Base-by-base conservation (phyloP, 192 early-diverging fungal genomes). In the Phlyctochytrium arcticum region DNA sequence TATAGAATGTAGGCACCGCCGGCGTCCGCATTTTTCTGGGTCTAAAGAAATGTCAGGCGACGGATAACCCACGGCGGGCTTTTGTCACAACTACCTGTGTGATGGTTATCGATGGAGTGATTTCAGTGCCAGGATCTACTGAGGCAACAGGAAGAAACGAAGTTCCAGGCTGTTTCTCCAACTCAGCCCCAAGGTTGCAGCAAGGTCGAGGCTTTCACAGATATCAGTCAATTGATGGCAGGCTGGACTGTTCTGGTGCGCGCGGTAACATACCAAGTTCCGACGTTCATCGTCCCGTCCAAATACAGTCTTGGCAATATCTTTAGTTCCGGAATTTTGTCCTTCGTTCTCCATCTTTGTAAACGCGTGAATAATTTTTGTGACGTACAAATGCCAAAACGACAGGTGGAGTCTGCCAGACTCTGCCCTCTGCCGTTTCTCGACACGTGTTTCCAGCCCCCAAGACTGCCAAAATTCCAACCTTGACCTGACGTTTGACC, bases 1-100 rank as follows among this genome's bases (percentile, higher is more conserved):
- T 85, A 85, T n/a, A 76, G 71, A 49, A 79, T 81, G 68, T 74
- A 81, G 36, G 76, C 59, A 19, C 58, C 60, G 15, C 77, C 71
- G 5, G 73, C 60, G 36, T 80, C 78, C 21, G 36, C 50, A 15
- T 48, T 60, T 47, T 77, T 80, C n/a, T 36, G 48, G 24, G 78
- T 72, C 74, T 80, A 32, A 19, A 49, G 3, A 17, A 26, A 31
- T n/a, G 17, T 23, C 31, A 54, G 15, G 4, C 19, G 10, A n/a
- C n/a, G n/a, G n/a, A n/a, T n/a, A n/a, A n/a, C n/a, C n/a, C 10
- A 49, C 27, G 19, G 21, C 23, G 27, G 8, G 56, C 12, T 32
- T 12, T 24, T 17, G 54, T 30, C 49, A 34, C 34, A 35, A 23
- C 1, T 65, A 78, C 76, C 50, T 78, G 68, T 21, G 37, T 62